These are phyloP conservation scores for Microcyclospora pomicola DNA, from an alignment of 2,329 filamentous ascomycete species.

Conservation along the genomic window DNA sequence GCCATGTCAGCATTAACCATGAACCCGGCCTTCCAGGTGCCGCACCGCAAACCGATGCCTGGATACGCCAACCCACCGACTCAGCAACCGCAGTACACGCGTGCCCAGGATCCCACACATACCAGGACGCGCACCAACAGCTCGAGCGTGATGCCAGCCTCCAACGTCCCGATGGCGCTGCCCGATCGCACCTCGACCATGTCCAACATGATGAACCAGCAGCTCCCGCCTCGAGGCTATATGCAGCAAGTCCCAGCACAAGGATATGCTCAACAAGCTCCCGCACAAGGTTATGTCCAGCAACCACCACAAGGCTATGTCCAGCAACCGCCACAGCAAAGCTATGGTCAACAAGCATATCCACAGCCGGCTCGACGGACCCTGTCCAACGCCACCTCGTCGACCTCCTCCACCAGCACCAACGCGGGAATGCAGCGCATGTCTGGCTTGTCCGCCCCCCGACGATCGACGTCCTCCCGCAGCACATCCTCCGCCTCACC, in stretches of 20 bases:
- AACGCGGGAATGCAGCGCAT: slow-evolving; percentile 29
- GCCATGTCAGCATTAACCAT: slow-evolving; percentile 7
- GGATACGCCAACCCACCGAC: slow-evolving; percentile 1
- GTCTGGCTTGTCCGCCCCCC: slow-evolving; percentile 24
- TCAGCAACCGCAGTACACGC: neutral
- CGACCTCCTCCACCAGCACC: slow-evolving; percentile 47
- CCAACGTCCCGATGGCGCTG: neutral
- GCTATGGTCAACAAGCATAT: neutral
- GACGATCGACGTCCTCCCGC: slow-evolving; percentile 68
- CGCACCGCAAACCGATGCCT: slow-evolving; percentile 8
- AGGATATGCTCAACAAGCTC: neutral
- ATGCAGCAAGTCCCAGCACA: neutral
- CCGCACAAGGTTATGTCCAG: neutral
- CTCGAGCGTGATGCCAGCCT: slow-evolving; percentile 1
- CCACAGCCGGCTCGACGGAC: slow-evolving; percentile 33
- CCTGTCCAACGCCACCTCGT: slow-evolving; percentile 56
- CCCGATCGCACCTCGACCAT: neutral
- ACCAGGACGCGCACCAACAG: neutral
- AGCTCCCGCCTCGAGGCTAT: neutral
- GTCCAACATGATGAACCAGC: neutral
- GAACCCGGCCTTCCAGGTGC: slow-evolving; percentile 4
- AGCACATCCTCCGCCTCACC: slow-evolving; percentile 46
- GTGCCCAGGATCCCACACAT: neutral
- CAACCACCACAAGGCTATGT: neutral
- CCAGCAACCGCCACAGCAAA: slow-evolving; percentile 1